phyloP scores from a whole-genome alignment of 805 yeast genomes.

The Candida caryicola region DNA sequence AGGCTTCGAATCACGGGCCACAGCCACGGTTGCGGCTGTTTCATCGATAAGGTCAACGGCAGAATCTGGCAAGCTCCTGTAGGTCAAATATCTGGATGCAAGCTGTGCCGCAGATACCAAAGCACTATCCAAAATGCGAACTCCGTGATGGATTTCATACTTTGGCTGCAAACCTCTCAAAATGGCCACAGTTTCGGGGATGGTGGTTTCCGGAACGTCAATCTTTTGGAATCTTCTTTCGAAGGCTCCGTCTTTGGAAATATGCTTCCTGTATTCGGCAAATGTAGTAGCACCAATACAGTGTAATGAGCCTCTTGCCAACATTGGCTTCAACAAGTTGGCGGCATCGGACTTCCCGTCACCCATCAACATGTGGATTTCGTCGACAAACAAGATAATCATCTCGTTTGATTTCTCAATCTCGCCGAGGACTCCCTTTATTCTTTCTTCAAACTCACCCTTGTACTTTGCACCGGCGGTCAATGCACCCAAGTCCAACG shows the following conservation, averaged over 20 bases:
- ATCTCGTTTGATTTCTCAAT: conserved; percentile 82
- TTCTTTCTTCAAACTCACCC: conserved; percentile 97
- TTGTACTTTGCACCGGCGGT: conserved; percentile 99
- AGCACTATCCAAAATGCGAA: conserved; percentile 91
- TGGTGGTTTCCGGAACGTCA: conserved; percentile 91
- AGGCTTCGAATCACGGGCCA: conserved; percentile 96
- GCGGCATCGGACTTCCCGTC: conserved; percentile 98
- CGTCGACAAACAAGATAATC: conserved; percentile 92
- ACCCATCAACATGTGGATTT: conserved; percentile 99
- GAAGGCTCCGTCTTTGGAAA: conserved; percentile 97
- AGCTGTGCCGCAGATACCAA: conserved; percentile 90
- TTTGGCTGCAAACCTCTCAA: conserved; percentile 93
- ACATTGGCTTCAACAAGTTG: conserved; percentile 91
- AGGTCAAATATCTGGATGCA: conserved; percentile 91
- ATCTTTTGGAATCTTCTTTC: conserved; percentile 98
- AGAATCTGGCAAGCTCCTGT: conserved; percentile 93
- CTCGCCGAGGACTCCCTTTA: conserved; percentile 93
- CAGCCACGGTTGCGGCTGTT: conserved; percentile 94
- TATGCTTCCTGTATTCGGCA: conserved; percentile 86
- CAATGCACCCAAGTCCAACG: conserved; percentile 91
- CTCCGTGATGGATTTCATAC: conserved; percentile 97
- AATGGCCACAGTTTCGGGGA: conserved; percentile 91
- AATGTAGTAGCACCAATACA: conserved; percentile 98
- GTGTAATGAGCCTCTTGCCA: conserved; percentile 93
- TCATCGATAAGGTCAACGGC: conserved; percentile 97